A percentile compares a stretch with the other conserved stretches of the same genome.
Evolutionary conservation across 371 early-diverging fungal species (phyloP).

Genomic region (Blakeslea trispora): DNA sequence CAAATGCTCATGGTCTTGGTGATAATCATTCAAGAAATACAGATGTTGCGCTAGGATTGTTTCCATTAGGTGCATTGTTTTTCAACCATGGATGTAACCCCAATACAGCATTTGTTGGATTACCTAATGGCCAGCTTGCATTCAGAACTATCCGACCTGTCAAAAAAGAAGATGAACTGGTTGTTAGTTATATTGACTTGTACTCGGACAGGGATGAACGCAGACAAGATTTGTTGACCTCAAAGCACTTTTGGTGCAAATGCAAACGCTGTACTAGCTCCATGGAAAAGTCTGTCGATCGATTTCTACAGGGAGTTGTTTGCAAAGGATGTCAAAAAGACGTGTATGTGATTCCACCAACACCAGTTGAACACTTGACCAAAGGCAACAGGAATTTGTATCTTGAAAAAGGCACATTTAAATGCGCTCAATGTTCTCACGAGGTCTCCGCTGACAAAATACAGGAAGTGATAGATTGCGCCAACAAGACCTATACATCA

Average conservation of each 20-base stretch:
- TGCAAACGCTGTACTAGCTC: slow-evolving; percentile 66
- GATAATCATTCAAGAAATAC: slow-evolving; percentile 57
- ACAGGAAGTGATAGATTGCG: slow-evolving; percentile 42
- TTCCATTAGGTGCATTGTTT: slow-evolving; percentile 64
- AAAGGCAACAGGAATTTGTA: slow-evolving; percentile 14
- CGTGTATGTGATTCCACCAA: slow-evolving; percentile 65
- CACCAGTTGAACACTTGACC: slow-evolving; percentile 31
- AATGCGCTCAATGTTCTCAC: slow-evolving; percentile 54
- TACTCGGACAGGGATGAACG: slow-evolving; percentile 72
- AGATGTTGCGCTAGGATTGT: slow-evolving; percentile 64
- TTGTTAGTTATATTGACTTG: slow-evolving; percentile 67
- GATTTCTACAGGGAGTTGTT: slow-evolving; percentile 66
- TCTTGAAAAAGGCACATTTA: slow-evolving; percentile 34
- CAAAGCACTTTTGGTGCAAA: slow-evolving; percentile 75
- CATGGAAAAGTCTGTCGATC: slow-evolving; percentile 65
- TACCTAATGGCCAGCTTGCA: slow-evolving; percentile 50
- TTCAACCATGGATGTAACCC: slow-evolving; percentile 72
- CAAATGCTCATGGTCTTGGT: slow-evolving; percentile 59
- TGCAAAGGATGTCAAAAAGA: slow-evolving; percentile 61
- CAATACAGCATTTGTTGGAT: slow-evolving; percentile 63
- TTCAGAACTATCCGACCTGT: slow-evolving; percentile 64
- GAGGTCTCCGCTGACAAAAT: slow-evolving; percentile 34
- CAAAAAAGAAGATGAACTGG: slow-evolving; percentile 56
- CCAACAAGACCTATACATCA: slow-evolving; percentile 28
- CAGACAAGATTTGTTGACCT: slow-evolving; percentile 57